Evolutionary conservation across 2,329 filamentous ascomycete genomes (phyloP).

Genomic region (Paraphaeosphaeria sporulosa): DNA sequence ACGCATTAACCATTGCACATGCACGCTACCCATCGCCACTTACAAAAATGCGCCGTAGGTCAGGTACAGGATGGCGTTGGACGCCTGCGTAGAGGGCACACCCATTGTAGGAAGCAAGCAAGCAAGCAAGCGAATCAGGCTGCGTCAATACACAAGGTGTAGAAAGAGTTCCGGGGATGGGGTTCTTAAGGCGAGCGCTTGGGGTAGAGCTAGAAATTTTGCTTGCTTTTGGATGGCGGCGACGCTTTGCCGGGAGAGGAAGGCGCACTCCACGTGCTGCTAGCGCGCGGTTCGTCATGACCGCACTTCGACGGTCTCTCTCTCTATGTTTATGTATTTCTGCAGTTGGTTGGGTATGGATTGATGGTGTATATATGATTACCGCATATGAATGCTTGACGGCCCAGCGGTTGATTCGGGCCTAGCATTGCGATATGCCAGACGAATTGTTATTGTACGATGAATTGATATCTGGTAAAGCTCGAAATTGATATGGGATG

Average conservation of each 20-base stretch:
- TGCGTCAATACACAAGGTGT: not conserved
- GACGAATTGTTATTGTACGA: not conserved
- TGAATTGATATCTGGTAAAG: not conserved
- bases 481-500: not conserved
- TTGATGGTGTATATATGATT: too few relatives aligned
- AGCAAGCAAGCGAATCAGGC: not conserved
- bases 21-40: slow-evolving; percentile 32
- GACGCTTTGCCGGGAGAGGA: slow-evolving; percentile 25
- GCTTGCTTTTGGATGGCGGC: slow-evolving; percentile 20
- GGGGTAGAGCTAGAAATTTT: slow-evolving; percentile 23
- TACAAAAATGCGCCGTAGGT: slow-evolving; percentile 82
- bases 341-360: too few relatives aligned
- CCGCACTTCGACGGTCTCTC: not conserved
- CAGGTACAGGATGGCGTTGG: slow-evolving; percentile 83
- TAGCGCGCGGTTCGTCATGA: not conserved
- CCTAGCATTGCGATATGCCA: not conserved
- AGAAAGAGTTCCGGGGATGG: not conserved
- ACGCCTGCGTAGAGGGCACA: slow-evolving; percentile 75
- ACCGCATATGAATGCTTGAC: too few relatives aligned
- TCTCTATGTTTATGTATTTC: too few relatives aligned
- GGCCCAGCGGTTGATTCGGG: not conserved
- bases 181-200: slow-evolving; percentile 9
- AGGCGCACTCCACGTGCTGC: slow-evolving; percentile 18
- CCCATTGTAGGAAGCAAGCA: slow-evolving; percentile 60
- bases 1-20: slow-evolving; percentile 25